Evolutionary conservation across 495 filamentous ascomycete genomes (phyloP).

Genomic region (Hyphodiscus hymeniophilus): DNA sequence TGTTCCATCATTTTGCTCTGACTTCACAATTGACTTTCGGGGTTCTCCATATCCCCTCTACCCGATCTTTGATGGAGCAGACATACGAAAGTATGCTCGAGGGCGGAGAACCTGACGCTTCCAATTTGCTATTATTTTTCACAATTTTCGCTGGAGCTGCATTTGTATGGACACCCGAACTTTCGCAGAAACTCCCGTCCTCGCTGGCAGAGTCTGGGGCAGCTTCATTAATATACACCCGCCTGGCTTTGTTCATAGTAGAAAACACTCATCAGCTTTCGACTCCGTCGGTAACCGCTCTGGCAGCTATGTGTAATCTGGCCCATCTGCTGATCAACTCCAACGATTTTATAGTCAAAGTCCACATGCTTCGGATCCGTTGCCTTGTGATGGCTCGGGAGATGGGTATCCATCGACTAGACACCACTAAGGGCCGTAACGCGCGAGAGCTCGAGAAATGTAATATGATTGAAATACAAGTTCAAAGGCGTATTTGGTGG

Average conservation of each 20-base stretch:
- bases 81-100: conserved; percentile 2
- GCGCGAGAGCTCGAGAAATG: neutral
- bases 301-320: conserved; percentile 2
- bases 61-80: conserved; percentile 6
- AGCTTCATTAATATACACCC: neutral
- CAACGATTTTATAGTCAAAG: neutral
- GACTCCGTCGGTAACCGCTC: neutral
- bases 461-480: conserved; percentile 7
- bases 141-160: conserved; percentile 3
- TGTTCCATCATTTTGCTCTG: conserved; percentile 3
- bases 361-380: conserved; percentile 1
- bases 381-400: conserved; percentile 2
- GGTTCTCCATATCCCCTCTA: conserved; percentile 2
- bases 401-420: conserved; percentile 1
- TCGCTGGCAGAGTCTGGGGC: neutral
- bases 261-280: neutral
- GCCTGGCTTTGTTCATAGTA: conserved; percentile 1
- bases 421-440: neutral
- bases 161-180: neutral
- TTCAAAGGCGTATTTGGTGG: conserved; percentile 8
- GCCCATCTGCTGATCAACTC: neutral
- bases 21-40: neutral
- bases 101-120: neutral
- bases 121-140: conserved; percentile 5
- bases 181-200: conserved; percentile 2